phyloP scores from a whole-genome alignment of 2,329 filamentous ascomycete genomes.

The Dothideomycetes sp. region DNA sequence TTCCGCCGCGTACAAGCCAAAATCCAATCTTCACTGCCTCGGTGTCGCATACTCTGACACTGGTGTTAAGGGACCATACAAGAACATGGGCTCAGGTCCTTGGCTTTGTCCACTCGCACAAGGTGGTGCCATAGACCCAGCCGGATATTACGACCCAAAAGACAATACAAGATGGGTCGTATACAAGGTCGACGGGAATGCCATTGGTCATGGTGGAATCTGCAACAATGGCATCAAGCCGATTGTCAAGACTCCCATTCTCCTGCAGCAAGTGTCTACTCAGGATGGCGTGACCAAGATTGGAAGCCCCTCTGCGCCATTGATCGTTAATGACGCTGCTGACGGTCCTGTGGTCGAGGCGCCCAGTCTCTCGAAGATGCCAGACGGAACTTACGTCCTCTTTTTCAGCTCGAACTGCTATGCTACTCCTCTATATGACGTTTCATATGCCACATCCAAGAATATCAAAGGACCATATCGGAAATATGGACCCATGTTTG shows the following conservation, averaged over 20 bases:
- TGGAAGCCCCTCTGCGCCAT: conserved; percentile 16
- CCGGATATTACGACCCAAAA: conserved; percentile 19
- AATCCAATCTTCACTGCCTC: conserved; percentile 20
- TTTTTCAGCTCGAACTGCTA: conserved; percentile 19
- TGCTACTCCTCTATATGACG: conserved; percentile 15
- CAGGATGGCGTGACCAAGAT: conserved; percentile 20
- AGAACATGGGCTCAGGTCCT: conserved; percentile 18
- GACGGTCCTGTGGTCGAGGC: conserved; percentile 28
- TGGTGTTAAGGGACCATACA: conserved; percentile 22
- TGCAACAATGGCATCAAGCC: conserved; percentile 16
- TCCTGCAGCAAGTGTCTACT: conserved; percentile 15
- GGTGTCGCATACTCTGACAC: conserved; percentile 20
- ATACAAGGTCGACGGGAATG: conserved; percentile 19
- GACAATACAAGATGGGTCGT: conserved; percentile 17
- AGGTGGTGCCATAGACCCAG: conserved; percentile 24
- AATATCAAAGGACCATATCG: conserved; percentile 16
- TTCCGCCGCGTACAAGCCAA: conserved; percentile 17
- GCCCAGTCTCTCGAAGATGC: conserved; percentile 20
- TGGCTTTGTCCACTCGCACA: conserved; percentile 21
- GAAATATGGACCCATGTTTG: conserved; percentile 22
- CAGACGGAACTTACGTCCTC: conserved; percentile 16
- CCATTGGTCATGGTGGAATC: conserved; percentile 16
- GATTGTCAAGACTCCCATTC: conserved; percentile 18
- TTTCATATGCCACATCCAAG: conserved; percentile 16
- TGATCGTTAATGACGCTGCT: conserved; percentile 21